Conservation (phyloP, 495 filamentous ascomycete genomes). For the Friedmanniomyces endolithicus region DNA sequence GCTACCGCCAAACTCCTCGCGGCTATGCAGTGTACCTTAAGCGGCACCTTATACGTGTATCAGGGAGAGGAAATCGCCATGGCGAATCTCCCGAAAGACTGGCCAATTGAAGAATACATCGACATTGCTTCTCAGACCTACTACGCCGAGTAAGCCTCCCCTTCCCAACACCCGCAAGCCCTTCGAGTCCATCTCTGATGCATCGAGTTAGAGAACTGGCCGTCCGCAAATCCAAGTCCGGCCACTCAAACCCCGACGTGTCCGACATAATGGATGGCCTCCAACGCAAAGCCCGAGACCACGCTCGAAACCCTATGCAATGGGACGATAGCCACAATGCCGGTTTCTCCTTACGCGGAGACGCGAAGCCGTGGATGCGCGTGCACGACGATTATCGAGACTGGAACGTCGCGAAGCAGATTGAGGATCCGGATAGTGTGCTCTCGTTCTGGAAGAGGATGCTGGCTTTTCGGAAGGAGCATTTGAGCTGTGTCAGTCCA, state of each 20-base stretch:
- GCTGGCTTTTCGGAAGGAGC: constrained; percentile 42
- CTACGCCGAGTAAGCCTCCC: constrained; percentile 6
- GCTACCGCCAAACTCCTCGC: constrained; percentile 25
- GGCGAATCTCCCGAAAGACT: constrained; percentile 25
- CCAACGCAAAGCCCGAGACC: constrained; percentile 47
- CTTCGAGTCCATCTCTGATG: not conserved
- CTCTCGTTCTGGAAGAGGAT: constrained; percentile 43
- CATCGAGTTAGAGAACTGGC: constrained; percentile 24
- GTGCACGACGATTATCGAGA: constrained; percentile 40
- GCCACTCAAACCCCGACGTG: not conserved
- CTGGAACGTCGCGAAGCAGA: constrained; percentile 42
- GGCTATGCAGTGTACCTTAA: constrained; percentile 16
- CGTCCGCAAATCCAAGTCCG: constrained; percentile 46
- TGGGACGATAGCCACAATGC: constrained; percentile 43
- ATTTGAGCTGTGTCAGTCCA: constrained; percentile 20
- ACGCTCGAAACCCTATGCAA: constrained; percentile 50
- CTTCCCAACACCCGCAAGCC: not conserved
- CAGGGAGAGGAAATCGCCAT: constrained; percentile 32
- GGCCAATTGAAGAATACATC: constrained; percentile 27
- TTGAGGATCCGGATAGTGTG: constrained; percentile 34
- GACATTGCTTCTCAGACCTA: constrained; percentile 24
- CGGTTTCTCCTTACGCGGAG: constrained; percentile 37
- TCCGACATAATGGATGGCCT: constrained; percentile 19
- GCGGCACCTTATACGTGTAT: constrained; percentile 29
- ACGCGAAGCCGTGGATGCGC: constrained; percentile 50